Evolutionary conservation across 768 basidiomycete genomes (phyloP), one percentile per base, ranked within the genome.

Genomic region (Strobilomyces dryophilus): DNA sequence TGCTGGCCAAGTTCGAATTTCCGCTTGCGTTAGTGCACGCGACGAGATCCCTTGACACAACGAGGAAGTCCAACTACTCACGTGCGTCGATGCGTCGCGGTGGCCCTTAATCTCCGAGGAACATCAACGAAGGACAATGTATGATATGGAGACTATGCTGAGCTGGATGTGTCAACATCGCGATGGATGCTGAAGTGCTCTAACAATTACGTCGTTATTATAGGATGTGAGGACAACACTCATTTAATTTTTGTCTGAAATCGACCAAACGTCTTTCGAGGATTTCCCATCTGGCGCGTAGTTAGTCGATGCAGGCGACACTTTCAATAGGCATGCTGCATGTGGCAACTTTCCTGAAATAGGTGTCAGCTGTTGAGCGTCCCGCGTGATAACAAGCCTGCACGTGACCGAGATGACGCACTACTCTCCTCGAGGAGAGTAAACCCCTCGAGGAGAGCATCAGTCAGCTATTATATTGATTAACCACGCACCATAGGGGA

Each of bases 241-340:
- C 26, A 63, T 62, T 31, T 61, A 61, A 35, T 71, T 66, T 46
- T 68, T 70, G 26, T 75, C 71, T 17, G 64, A 66, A n/a, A 60
- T 47, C 35, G 69, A 67, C 76, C 79, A 86, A 27, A 73, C 63
- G 26, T 84, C 81, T 61, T 79, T 82, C 9, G 70, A 53, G 2
- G 80, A 80, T 54, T 76, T 78, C 5, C 87, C 89, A 46, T 90
- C 85, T 0, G 89, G 88, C 0, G 87, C 76, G 61, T 89, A 91
- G 55, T 76, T 81, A 1, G 82, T 83, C 59, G 85, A 81, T 10
- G 79, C 76, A 0, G 87, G 89, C 0, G 81, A 78, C 4, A 76
- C 72, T 62, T 85, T 89, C 24, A 83, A 66, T 73, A 64, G 46
- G 78, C 71, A 62, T 81, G 81, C 65, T 90, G 89, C 5, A 76